Percentiles rank a stretch among this genome's conserved stretches.
phyloP scores from a whole-genome alignment of 371 early-diverging fungal genomes.

The Mucor saturninus region DNA sequence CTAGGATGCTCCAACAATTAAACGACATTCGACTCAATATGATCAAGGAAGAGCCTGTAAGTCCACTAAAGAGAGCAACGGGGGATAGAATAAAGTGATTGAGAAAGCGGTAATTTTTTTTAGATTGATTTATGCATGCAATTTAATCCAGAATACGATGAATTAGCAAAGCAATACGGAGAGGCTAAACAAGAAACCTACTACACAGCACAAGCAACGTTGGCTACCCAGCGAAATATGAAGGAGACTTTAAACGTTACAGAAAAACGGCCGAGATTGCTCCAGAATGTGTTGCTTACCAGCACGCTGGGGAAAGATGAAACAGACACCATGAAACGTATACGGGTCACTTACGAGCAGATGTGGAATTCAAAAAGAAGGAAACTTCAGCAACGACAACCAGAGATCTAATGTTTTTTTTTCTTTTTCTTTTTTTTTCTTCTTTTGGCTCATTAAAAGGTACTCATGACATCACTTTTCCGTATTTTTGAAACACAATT shows the following conservation, averaged over 20 bases:
- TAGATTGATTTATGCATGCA: constrained; percentile 11
- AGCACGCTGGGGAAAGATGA: constrained; percentile 17
- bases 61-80: no score
- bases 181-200: constrained; percentile 14
- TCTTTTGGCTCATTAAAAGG: not conserved
- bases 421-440: not conserved
- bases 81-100: not conserved
- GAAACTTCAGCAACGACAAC: constrained; percentile 6
- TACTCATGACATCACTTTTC: not conserved
- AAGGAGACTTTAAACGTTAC: constrained; percentile 19
- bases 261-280: constrained; percentile 15
- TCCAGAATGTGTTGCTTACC: constrained; percentile 18
- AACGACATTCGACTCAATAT: not conserved
- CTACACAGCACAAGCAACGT: constrained; percentile 22
- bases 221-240: constrained; percentile 13
- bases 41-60: constrained; percentile 5
- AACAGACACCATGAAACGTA: constrained; percentile 9
- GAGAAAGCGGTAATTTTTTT: not conserved
- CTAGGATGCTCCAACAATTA: constrained; percentile 1
- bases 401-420: not conserved
- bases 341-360: constrained; percentile 1
- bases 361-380: constrained; percentile 16
- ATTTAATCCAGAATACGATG: not conserved
- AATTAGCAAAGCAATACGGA: constrained; percentile 3
- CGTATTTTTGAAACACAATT: not conserved